Conservation (phyloP, 2,329 filamentous ascomycete genomes). For the Graphilbum fragrans region DNA sequence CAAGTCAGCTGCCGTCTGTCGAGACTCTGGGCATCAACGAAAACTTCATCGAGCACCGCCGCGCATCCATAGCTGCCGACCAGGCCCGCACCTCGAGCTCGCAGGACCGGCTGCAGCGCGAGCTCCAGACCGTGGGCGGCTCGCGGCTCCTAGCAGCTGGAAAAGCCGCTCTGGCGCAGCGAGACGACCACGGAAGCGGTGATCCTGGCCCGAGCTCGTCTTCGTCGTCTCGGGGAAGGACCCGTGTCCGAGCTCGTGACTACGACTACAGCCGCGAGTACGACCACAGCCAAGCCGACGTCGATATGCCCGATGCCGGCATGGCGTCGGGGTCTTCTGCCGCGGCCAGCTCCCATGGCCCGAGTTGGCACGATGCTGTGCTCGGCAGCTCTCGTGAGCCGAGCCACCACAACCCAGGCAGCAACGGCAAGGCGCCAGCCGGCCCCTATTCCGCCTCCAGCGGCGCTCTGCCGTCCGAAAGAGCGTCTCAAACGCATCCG, state of each 20-base stretch:
- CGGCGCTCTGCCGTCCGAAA: background rate
- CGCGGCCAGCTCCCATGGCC: background rate
- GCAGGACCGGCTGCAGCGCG: conserved; percentile 9
- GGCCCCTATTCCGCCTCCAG: background rate
- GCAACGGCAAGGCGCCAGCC: background rate
- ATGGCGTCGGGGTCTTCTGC: too few relatives aligned
- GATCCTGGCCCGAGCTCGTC: background rate
- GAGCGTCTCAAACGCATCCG: conserved; percentile 6
- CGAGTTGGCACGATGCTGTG: background rate
- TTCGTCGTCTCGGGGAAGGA: background rate
- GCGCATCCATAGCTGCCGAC: conserved; percentile 7
- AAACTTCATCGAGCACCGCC: conserved; percentile 10
- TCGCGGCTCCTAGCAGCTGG: conserved; percentile 10
- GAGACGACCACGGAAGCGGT: background rate
- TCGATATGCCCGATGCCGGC: too few relatives aligned
- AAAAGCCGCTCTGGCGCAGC: conserved; percentile 8
- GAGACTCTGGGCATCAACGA: conserved; percentile 10
- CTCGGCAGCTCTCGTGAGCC: too few relatives aligned
- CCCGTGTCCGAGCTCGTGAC: too few relatives aligned
- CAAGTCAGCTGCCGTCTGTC: conserved; percentile 9
- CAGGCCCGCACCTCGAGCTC: conserved; percentile 4
- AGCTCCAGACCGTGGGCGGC: conserved; percentile 8
- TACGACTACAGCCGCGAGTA: background rate
- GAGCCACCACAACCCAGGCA: background rate
- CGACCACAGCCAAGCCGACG: background rate